phyloP scores from a whole-genome alignment of 176 grass and related monocot genomes.

The Metroxylon sagu region DNA sequence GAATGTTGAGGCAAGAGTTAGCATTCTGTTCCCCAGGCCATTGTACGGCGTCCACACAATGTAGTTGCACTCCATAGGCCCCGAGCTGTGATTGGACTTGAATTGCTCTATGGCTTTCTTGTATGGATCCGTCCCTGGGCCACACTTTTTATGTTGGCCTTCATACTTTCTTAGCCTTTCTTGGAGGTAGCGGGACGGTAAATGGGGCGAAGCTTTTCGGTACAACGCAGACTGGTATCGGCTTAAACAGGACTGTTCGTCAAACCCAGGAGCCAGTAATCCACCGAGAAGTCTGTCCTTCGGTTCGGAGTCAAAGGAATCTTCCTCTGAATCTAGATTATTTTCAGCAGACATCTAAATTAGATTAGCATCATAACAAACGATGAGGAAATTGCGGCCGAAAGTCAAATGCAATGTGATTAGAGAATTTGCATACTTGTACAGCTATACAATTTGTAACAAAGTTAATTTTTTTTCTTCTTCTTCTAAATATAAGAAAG shows the following conservation, averaged over 20 bases:
- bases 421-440: too few species aligned
- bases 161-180: conserved; percentile 64
- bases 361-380: too few species aligned
- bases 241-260: conserved; percentile 51
- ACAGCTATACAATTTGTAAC: too few species aligned
- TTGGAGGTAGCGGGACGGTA: conserved; percentile 50
- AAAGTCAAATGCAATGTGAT: too few species aligned
- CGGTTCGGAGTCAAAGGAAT: not conserved
- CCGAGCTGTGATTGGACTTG: conserved; percentile 38
- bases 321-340: not conserved
- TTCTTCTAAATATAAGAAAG: too few species aligned
- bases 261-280: conserved; percentile 43
- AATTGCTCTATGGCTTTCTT: conserved; percentile 50
- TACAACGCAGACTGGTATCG: conserved; percentile 53
- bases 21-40: conserved; percentile 86
- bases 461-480: too few species aligned
- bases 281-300: conserved; percentile 51
- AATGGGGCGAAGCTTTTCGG: conserved; percentile 54
- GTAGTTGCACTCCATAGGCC: conserved; percentile 44
- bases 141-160: conserved; percentile 74
- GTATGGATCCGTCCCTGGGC: conserved; percentile 49
- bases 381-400: too few species aligned
- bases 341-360: too few species aligned
- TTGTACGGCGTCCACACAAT: conserved; percentile 81
- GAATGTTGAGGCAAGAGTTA: conserved; percentile 64